Evolutionary conservation across 1,284 basidiomycete species (phyloP), one percentile per base, ranked within the genome.

Genomic region (Fomitopsis betulina): DNA sequence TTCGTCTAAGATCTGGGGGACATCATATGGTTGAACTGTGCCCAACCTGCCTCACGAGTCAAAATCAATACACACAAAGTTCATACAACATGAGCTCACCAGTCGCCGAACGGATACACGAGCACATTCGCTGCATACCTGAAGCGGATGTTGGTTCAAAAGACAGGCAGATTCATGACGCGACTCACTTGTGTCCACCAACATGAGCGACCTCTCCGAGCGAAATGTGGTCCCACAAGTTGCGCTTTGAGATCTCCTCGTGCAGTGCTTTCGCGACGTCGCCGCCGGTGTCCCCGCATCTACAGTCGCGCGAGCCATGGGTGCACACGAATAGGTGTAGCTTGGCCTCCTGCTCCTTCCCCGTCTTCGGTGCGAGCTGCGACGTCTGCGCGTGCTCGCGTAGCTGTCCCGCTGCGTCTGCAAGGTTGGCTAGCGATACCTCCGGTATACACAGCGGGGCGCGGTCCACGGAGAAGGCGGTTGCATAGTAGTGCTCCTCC

Each of bases 51-150:
- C 25, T 9, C 5, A 30, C 33, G 17, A 23, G 6, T 51, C 25
- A 54, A 3, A n/a, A 35, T 38, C 32, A 58, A 23, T 39, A 32
- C 53, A 53, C 27, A 15, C 12, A 3, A 7, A 19, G 49, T 40
- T 10, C 0, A 27, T n/a, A 8, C 56, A 49, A 17, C 35, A 5
- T n/a, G 12, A 6, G 63, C 66, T 52, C 27, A 86, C 89, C 91
- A 92, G 70, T 93, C 90, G 17, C 91, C 87, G 37, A 81, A 80
- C 6, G 91, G 91, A 62, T 87, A 88, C 3, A 91, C 74, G 27
- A 94, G 72, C 2, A 91, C 68, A 70, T 94, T 94, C 1, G 89
- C 91, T 1, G 93, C 92, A 68, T 85, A 87, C 67, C 90, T 93
- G 55, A 35, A 2, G 27, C 32, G 8, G 19, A 53, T 38, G 23